Evolutionary conservation across 768 basidiomycete species (phyloP), one percentile per base, ranked within the genome.

Genomic region (Auriscalpium microsporum): DNA sequence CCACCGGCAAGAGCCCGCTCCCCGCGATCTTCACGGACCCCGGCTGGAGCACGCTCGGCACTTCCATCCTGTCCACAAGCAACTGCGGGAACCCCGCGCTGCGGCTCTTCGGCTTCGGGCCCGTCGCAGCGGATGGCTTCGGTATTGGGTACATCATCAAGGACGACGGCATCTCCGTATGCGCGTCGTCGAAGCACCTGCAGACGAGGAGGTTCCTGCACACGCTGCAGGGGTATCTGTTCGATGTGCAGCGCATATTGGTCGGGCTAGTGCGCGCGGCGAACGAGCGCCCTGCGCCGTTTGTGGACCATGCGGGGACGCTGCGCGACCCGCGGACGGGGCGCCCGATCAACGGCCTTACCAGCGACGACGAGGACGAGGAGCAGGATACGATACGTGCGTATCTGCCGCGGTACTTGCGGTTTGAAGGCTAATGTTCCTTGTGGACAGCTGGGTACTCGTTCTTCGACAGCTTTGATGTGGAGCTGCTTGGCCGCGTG

Each of bases 141-240:
- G 95, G 95, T 4, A 86, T 97, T 58, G 95, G 95, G 17, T 99
- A 98, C 66, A 99, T 99, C 69, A 97, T 99, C 77, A 98, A 97
- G 71, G 94, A 96, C 60, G 86, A 94, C 58, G 87, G 86, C 2
- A 79, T 95, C 51, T 90, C 87, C 14, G 75, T 96, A 86, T 21
- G 92, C 67, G 93, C 90, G 21, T 87, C 93, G 0, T 93, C 90
- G 49, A 99, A 97, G 69, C 95, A 99, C 68, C 75, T 96, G 7
- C 95, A 97, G 71, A 98, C 95, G 0, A 78, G 84, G 14, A 80
- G 95, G 16, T 92, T 91, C 76, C 73, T 97, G 23, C 85, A 94
- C 58, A 94, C 92, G 1, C 77, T 99, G 8, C 77, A 84, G 63
- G 78, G 83, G 1, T 96, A 94, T 68, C 73, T 98, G 21, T 62